Evolutionary conservation across 306 rosid species (phyloP).

Genomic region (Dalbergia cochinchinensis): DNA sequence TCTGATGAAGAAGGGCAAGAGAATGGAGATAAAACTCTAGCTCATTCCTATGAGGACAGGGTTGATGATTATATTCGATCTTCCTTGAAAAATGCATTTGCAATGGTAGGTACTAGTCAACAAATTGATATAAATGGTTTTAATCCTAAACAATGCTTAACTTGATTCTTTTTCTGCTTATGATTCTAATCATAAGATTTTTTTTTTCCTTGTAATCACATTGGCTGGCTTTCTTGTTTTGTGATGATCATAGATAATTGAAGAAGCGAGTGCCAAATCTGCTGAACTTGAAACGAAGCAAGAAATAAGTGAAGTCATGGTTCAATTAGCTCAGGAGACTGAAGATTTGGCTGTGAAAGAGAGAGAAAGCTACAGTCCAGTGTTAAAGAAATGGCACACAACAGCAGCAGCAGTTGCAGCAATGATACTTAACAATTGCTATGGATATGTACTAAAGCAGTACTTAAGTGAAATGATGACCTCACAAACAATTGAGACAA

Average conservation of each 20-base stretch:
- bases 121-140: neutral
- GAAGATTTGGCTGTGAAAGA: constrained; percentile 79
- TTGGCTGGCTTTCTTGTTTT: neutral
- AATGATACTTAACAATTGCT: constrained; percentile 74
- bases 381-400: constrained; percentile 80
- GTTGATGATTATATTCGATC: constrained; percentile 73
- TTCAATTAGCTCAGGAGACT: constrained; percentile 72
- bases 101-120: constrained; percentile 55
- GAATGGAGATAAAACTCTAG: constrained; percentile 44
- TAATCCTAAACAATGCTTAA: neutral
- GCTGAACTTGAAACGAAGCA: constrained; percentile 44
- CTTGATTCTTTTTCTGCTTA: neutral
- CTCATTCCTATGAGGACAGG: constrained; percentile 58
- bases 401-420: constrained; percentile 81
- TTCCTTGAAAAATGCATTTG: constrained; percentile 66
- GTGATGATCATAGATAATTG: constrained; percentile 55
- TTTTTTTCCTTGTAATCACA: neutral
- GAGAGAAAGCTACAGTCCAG: constrained; percentile 70
- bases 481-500: constrained; percentile 56
- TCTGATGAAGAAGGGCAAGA: constrained; percentile 51
- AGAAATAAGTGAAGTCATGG: constrained; percentile 56
- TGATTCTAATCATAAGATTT: neutral
- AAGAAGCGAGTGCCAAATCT: constrained; percentile 50
- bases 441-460: constrained; percentile 69
- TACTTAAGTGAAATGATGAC: constrained; percentile 61